phyloP scores from a whole-genome alignment of 1,284 basidiomycete genomes.

The Amylostereum chailletii region DNA sequence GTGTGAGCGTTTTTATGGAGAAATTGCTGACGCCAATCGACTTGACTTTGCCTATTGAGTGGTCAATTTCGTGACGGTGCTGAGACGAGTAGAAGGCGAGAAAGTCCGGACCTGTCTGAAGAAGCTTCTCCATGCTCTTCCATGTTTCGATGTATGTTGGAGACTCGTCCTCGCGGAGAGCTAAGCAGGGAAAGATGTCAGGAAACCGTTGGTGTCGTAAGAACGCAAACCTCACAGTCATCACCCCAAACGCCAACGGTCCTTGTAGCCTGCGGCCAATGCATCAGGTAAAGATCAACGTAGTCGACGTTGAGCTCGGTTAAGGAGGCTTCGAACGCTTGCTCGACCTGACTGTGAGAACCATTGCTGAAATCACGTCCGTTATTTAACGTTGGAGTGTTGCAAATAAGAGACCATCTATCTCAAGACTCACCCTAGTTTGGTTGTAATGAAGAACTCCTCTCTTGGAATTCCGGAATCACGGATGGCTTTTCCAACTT shows the following conservation, averaged over 20 bases:
- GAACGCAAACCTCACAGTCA: too few species aligned
- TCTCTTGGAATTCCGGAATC: conserved; percentile 35
- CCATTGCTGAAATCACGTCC: not conserved
- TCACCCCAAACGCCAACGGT: too few species aligned
- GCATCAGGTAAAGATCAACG: not conserved
- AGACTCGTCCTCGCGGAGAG: conserved; percentile 24
- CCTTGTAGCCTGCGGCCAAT: not conserved
- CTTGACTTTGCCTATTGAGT: conserved; percentile 28
- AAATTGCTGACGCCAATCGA: conserved; percentile 46
- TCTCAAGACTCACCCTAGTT: conserved; percentile 23
- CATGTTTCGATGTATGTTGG: conserved; percentile 46
- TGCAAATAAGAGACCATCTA: too few species aligned
- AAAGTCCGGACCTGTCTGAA: conserved; percentile 14
- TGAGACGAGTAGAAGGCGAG: too few species aligned
- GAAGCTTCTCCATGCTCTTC: conserved; percentile 49
- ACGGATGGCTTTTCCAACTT: conserved; percentile 41
- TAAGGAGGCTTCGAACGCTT: not conserved
- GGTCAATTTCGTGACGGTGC: not conserved
- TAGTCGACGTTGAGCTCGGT: not conserved
- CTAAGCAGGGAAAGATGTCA: too few species aligned
- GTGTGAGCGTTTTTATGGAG: conserved; percentile 28
- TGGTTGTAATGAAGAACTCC: conserved; percentile 45
- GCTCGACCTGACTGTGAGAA: not conserved
- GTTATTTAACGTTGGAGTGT: too few species aligned
- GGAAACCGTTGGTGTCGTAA: too few species aligned